These are phyloP conservation scores for Actinomucor elegans DNA, from an alignment of 371 early-diverging fungal species.

Conservation along the genomic window DNA sequence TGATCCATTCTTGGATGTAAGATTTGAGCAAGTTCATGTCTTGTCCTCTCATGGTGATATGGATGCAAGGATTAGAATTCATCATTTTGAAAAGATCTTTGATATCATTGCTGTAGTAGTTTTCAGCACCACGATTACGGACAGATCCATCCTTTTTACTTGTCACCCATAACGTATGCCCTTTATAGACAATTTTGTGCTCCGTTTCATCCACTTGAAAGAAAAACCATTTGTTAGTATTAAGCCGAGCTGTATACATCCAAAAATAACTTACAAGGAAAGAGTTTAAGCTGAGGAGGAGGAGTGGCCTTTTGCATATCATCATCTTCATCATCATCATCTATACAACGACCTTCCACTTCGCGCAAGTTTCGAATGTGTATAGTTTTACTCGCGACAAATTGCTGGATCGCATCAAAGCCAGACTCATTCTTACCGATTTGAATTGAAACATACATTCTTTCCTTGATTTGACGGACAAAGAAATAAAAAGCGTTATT, in stretches of 20 bases:
- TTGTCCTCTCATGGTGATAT: slow-evolving; percentile 30
- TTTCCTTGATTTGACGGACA: not conserved
- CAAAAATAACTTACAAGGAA: slow-evolving; percentile 27
- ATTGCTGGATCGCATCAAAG: slow-evolving; percentile 22
- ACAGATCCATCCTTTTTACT: slow-evolving; percentile 17
- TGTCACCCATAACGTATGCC: slow-evolving; percentile 28
- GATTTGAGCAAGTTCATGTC: slow-evolving; percentile 16
- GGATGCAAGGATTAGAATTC: slow-evolving; percentile 15
- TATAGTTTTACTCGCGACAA: slow-evolving; percentile 9
- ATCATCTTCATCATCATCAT: slow-evolving; percentile 4
- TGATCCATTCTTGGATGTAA: slow-evolving; percentile 43
- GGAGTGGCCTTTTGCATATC: slow-evolving; percentile 11
- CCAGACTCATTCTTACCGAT: slow-evolving; percentile 14
- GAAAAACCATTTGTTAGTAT: not conserved
- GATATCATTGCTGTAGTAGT: slow-evolving; percentile 9
- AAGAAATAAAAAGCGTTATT: not conserved
- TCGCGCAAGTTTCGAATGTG: slow-evolving; percentile 3
- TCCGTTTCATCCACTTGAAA: slow-evolving; percentile 19
- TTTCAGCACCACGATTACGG: not conserved
- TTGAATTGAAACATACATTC: slow-evolving; percentile 25
- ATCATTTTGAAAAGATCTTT: slow-evolving; percentile 24
- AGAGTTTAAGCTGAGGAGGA: slow-evolving; percentile 24
- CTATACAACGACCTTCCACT: slow-evolving; percentile 16
- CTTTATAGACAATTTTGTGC: slow-evolving; percentile 28
- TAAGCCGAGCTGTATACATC: too few relatives aligned